Evolutionary conservation across 257 asterid genomes (phyloP), one percentile per base, ranked within the genome.

Genomic region (Solanum bulbocastanum): DNA sequence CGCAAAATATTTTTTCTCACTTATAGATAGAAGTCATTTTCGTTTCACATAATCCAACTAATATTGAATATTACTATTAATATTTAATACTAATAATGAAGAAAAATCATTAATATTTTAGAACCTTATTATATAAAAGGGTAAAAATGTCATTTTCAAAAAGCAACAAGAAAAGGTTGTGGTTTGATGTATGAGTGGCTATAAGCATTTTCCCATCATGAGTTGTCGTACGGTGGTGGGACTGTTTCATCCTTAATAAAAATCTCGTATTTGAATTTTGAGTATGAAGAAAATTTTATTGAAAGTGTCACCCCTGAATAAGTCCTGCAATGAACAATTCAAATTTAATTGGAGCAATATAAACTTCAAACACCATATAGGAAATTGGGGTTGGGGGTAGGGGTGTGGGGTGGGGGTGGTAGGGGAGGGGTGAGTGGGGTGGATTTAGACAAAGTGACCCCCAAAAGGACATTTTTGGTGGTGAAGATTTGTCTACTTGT

Each of bases 381-480:
- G 1, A 52, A 52, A 52, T 52, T 2, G 4, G 44, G 25, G 27
- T 7, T 4, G 44, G 81, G 14, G 22, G 22, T 4, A 3, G 10
- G 52, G 20, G 2, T n/a, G 10, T 16, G 10, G 58, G 4, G 22
- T 39, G 27, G 71, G 49, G 52, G 1, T 37, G 9, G 40, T 44
- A 13, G 10, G 20, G 8, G 12, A 10, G 3, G 46, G 49, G 49
- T 42, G 49, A 30, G 30, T 30, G 30, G 42, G 30, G 22, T 75
- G 52, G 58, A 12, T 39, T 74, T 39, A 23, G 33, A n/a, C 25
- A 25, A 42, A 78, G 65, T 42, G 65, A 79, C 46, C 42, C 20
- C 27, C 88, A 87, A 85, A 68, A 89, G 90, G 87, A 85, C 90
- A 37, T 5, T 85, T 84, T 87, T 75, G 82, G 88, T 87, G 84